phyloP scores from a whole-genome alignment of 1,139 yeast species.

The Yamadazyma blattariae region DNA sequence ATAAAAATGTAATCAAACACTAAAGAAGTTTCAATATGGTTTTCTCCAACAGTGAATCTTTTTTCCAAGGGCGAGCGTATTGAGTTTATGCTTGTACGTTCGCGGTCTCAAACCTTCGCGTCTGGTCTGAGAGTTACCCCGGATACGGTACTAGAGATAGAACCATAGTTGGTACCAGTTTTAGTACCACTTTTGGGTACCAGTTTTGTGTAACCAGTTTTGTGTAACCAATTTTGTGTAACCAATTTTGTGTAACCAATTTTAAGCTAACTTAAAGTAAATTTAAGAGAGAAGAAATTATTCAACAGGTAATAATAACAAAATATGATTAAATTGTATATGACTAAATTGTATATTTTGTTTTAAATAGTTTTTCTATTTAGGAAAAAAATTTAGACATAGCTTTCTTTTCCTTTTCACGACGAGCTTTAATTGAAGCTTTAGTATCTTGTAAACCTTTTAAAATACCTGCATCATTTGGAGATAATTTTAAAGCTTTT shows the following conservation, averaged over 20 bases:
- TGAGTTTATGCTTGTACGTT: not conserved
- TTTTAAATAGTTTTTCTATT: too few relatives aligned
- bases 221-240: too few relatives aligned
- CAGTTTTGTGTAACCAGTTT: too few relatives aligned
- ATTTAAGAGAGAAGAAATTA: too few relatives aligned
- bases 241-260: too few relatives aligned
- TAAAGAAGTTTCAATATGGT: constrained; percentile 2
- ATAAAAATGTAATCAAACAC: constrained; percentile 1
- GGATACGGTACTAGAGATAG: too few relatives aligned
- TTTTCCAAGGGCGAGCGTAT: constrained; percentile 4
- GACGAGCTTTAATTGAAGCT: constrained; percentile 48
- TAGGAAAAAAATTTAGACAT: constrained; percentile 70
- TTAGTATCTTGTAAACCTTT: constrained; percentile 67
- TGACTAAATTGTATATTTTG: too few relatives aligned
- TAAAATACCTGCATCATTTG: constrained; percentile 71
- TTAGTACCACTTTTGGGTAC: not conserved
- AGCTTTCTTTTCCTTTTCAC: constrained; percentile 77
- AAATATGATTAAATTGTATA: too few relatives aligned
- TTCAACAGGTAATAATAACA: too few relatives aligned
- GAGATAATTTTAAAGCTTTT: constrained; percentile 63
- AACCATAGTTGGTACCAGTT: not conserved
- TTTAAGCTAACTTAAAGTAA: too few relatives aligned
- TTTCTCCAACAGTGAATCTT: constrained; percentile 3
- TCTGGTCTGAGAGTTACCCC: not conserved
- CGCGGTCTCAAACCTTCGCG: too few relatives aligned